Evolutionary conservation across 306 rosid genomes (phyloP), one percentile per base, ranked within the genome.

Genomic region (Mucuna pruriens): DNA sequence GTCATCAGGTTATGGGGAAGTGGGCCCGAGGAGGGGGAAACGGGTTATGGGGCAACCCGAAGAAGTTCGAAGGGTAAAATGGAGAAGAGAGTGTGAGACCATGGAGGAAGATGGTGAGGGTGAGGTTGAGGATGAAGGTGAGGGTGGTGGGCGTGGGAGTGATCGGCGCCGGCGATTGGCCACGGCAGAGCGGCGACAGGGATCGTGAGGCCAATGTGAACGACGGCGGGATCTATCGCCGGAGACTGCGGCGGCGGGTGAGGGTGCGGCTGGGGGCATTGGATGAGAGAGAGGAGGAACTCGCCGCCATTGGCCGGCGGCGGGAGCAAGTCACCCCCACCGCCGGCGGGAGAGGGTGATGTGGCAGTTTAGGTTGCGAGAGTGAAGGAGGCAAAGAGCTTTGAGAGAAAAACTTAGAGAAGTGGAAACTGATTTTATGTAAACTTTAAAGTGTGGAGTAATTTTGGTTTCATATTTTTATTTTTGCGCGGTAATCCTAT

Each of bases 221-320:
- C 98, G 5, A 95, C 98, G 63, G 99, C 98, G 7, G 99, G 98
- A 84, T 95, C 99, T 36, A 88, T 62, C 13, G 85, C 68, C 33
- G 69, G 88, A 71, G 94, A 76, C 42, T 75, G 92, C 17, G 79
- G 94, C 7, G 58, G 92, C 3, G 48, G 89, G 81, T 0, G 44
- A 58, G 65, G 52, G 1, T 42, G 69, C 4, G 61, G 34, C 10
- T 86, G 90, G 63, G 97, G 84, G 36, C 83, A 83, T 44, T 93
- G 97, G 17, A 95, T 88, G 29, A 95, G 89, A 70, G 99, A 95
- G 82, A 95, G 98, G 48, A 95, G 93, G 65, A 84, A 93, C 71
- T 93, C 99, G 3, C 99, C 99, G 69, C 96, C 94, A 73, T 91
- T 91, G 0, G 87, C 38, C 36, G 84, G 81, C 16, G 85, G 86